phyloP scores from a whole-genome alignment of 2,329 filamentous ascomycete species.

The Cordyceps pruinosa region DNA sequence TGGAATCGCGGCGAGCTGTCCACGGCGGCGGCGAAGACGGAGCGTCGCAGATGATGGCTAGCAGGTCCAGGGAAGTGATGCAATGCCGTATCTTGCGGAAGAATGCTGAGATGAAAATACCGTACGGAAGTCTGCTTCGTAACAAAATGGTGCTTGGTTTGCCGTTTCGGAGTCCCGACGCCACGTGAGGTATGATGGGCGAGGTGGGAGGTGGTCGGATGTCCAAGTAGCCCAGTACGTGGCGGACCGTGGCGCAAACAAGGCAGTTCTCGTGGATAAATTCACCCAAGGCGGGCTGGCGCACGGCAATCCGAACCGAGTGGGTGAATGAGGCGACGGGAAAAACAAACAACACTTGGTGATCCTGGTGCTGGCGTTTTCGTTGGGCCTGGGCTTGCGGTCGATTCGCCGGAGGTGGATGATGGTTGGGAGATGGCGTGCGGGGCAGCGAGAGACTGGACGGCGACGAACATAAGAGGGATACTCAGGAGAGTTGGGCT shows the following conservation, averaged over 20 bases:
- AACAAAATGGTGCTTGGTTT: background rate
- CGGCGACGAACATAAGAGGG: background rate
- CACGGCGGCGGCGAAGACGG: background rate
- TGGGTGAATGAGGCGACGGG: no score
- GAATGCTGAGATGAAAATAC: background rate
- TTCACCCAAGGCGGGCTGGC: background rate
- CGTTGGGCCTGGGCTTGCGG: background rate
- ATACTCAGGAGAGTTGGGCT: background rate
- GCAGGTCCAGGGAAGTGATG: background rate
- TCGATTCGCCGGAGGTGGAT: background rate
- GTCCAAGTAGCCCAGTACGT: background rate
- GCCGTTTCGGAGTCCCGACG: background rate
- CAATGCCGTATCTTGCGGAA: background rate
- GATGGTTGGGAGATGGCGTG: background rate
- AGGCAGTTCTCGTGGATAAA: background rate
- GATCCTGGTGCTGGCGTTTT: background rate
- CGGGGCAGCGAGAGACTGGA: slow-evolving; percentile 3
- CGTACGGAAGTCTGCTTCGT: background rate
- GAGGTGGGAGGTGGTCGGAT: background rate
- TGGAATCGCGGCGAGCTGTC: background rate
- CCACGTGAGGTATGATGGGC: background rate
- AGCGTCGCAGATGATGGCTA: background rate
- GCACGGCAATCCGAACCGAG: no score
- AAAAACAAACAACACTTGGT: no score
- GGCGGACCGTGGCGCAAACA: background rate